Evolutionary conservation across 2,329 filamentous ascomycete species (phyloP), one percentile per base, ranked within the genome.

Genomic region (Hypoxylon sp.): DNA sequence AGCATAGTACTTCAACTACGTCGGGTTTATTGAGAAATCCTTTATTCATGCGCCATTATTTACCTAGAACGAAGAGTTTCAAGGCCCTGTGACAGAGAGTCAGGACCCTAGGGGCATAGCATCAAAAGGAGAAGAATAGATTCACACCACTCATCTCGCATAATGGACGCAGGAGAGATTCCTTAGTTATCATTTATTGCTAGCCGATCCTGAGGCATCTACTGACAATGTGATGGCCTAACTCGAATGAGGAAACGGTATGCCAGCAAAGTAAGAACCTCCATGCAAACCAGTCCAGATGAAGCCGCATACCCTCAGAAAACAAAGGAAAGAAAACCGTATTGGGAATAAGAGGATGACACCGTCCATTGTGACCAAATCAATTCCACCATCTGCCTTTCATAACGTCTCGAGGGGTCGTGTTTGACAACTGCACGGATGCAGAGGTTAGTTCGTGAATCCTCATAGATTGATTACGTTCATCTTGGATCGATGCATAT

Each of bases 31-130:
- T 42, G 10, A 29, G 10, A 22, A 47, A 9, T n/a, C 22, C 22
- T 51, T 24, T 53, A 65, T 60, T 52, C 3, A 52, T 62, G 37
- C 52, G 63, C 35, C 35, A 52, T 57, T 14, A 48, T 19, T 19
- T n/a, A 13, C 42, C n/a, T 24, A 54, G 24, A 51, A 19, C 11
- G 14, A 46, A 29, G 42, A 52, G 11, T 22, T 17, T 56, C 31
- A 57, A 57, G 24, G 19, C 35, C 42, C 44, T 42, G 58, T 31
- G 24, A 61, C n/a, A 47, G 33, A 50, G n/a, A 37, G 24, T 26
- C 8, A 31, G 33, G 9, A 31, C 55, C 52, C 22, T 39, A 39
- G 26, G 24, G 11, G 35, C 19, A 33, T 44, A 56, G 37, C 9
- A 64, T 19, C 10, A 10, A 22, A 22, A 31, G 11, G 42, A 39